Evolutionary conservation across 2,329 filamentous ascomycete species (phyloP).

Genomic region (Ophioceras dolichostomum): DNA sequence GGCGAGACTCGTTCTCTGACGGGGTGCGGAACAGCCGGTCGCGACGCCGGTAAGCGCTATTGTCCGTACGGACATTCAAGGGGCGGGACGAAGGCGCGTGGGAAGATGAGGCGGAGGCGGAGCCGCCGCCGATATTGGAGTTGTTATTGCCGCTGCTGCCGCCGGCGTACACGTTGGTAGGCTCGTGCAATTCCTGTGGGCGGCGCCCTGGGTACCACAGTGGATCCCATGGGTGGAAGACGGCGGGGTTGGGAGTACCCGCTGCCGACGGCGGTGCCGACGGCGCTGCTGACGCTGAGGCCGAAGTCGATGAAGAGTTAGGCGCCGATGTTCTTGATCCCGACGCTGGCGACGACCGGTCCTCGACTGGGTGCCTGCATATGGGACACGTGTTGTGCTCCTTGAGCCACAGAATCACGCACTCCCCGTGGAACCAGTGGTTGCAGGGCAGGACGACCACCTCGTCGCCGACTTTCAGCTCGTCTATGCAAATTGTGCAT

Average conservation of each 20-base stretch:
- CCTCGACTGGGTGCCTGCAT: constrained; percentile 50
- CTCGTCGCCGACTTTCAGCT: constrained; percentile 59
- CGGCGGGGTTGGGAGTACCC: not conserved
- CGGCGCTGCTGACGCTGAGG: not conserved
- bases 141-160: not conserved
- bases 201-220: not conserved
- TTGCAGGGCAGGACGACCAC: constrained; percentile 73
- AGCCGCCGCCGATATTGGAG: not conserved
- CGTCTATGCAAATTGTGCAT: constrained; percentile 92
- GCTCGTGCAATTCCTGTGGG: not conserved
- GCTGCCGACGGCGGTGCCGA: not conserved
- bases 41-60: not conserved
- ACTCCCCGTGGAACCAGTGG: constrained; percentile 86
- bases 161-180: not conserved
- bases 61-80: no score
- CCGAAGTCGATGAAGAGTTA: not conserved
- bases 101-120: not conserved
- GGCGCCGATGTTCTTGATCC: no score
- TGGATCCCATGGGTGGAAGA: not conserved
- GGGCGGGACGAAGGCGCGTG: not conserved
- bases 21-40: constrained; percentile 5
- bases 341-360: constrained; percentile 9
- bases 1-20: constrained; percentile 11
- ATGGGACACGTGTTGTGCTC: constrained; percentile 91
- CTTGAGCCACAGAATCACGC: constrained; percentile 70